Evolutionary conservation across 345 rosid species (phyloP).

Genomic region (Populus nigra): DNA sequence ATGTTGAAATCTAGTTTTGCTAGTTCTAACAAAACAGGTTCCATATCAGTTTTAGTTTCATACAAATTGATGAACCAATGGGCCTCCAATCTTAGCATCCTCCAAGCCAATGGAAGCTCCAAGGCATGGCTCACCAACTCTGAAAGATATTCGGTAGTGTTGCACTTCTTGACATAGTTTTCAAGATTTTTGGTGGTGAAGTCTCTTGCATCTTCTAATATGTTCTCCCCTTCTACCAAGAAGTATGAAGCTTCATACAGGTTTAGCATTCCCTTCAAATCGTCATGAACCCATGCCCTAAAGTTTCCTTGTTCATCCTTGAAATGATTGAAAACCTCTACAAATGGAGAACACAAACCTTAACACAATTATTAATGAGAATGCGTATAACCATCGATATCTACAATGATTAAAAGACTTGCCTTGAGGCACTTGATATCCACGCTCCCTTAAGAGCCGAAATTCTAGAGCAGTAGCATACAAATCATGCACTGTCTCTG

Average conservation of each 20-base stretch:
- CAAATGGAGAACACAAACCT: neutral
- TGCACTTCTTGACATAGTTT: conserved; percentile 1
- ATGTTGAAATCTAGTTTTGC: conserved; percentile 36
- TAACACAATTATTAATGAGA: no score
- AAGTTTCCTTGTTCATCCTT: conserved; percentile 13
- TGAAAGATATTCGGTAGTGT: neutral
- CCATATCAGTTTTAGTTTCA: conserved; percentile 17
- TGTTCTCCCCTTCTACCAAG: conserved; percentile 21
- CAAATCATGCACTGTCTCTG: neutral
- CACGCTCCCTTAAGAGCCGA: conserved; percentile 1
- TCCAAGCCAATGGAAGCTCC: conserved; percentile 39
- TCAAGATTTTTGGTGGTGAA: conserved; percentile 21
- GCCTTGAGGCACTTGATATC: conserved; percentile 2
- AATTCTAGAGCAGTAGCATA: conserved; percentile 5
- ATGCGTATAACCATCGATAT: no score
- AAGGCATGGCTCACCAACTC: conserved; percentile 32
- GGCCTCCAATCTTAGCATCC: conserved; percentile 27
- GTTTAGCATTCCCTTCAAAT: conserved; percentile 26
- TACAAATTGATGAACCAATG: conserved; percentile 37
- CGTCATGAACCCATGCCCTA: conserved; percentile 17
- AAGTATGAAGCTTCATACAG: conserved; percentile 40
- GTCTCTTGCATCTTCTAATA: conserved; percentile 29
- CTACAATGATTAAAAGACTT: no score
- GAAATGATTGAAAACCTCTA: no score
- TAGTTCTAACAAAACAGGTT: conserved; percentile 28